phyloP scores from a whole-genome alignment of 306 rosid species.

The Vigna angularis region DNA sequence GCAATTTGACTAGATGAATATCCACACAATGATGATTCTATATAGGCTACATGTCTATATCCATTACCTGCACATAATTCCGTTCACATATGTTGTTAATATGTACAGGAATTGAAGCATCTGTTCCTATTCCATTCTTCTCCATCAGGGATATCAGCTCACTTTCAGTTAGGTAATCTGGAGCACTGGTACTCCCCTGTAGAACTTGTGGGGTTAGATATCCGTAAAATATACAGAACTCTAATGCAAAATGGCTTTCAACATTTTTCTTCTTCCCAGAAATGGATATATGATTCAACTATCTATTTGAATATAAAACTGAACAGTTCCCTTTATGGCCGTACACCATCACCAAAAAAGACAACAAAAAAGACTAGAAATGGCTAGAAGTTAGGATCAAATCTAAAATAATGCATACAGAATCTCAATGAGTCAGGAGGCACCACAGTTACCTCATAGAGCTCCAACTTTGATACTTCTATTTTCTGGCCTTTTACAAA shows the following conservation, averaged over 20 bases:
- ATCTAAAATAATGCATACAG: not conserved
- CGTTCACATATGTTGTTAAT: constrained; percentile 97
- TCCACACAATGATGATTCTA: constrained; percentile 34
- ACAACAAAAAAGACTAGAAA: not conserved
- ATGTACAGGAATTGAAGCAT: constrained; percentile 96
- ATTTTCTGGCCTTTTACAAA: constrained; percentile 85
- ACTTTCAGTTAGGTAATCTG: constrained; percentile 92
- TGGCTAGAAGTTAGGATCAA: constrained; percentile 10
- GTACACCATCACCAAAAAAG: not conserved
- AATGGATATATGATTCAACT: constrained; percentile 33
- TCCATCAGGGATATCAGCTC: constrained; percentile 98
- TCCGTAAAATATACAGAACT: constrained; percentile 33
- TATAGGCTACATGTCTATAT: constrained; percentile 27
- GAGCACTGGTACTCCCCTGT: constrained; percentile 88
- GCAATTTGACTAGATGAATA: constrained; percentile 49
- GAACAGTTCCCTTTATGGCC: constrained; percentile 22
- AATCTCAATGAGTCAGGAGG: constrained; percentile 36
- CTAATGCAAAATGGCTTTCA: constrained; percentile 18
- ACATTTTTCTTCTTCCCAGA: constrained; percentile 11
- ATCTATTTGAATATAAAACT: constrained; percentile 1
- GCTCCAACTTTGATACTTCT: constrained; percentile 74
- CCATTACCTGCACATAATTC: constrained; percentile 90
- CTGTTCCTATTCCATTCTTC: constrained; percentile 96
- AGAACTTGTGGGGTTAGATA: constrained; percentile 43
- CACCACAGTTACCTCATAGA: constrained; percentile 69